phyloP scores from a whole-genome alignment of 202 grass and related monocot genomes.

The Bolboschoenoplectus hybrid region DNA sequence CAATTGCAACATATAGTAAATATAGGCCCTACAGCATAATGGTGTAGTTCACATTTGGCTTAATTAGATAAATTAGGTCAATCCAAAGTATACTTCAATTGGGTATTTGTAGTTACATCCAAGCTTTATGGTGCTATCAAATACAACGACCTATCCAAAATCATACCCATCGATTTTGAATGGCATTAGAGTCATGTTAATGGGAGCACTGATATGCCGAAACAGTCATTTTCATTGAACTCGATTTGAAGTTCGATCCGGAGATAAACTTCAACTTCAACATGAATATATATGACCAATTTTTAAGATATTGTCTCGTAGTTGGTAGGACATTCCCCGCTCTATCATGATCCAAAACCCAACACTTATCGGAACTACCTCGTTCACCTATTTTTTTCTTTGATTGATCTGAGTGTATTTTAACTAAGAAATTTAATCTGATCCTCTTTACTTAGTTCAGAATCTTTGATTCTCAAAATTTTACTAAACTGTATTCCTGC shows the following conservation, averaged over 20 bases:
- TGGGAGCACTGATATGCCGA: not conserved
- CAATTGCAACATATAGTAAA: not conserved
- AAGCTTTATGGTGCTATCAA: not conserved
- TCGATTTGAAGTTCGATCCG: not conserved
- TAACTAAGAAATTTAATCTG: not conserved
- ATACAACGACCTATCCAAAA: not conserved
- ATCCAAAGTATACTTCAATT: not conserved
- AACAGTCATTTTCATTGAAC: not conserved
- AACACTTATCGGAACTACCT: conserved; percentile 1
- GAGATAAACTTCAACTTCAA: not conserved
- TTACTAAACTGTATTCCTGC: not conserved
- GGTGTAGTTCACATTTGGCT: not conserved
- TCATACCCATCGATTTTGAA: not conserved
- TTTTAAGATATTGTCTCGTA: not conserved
- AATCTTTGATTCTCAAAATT: not conserved
- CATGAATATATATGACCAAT: not conserved
- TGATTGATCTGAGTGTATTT: not conserved
- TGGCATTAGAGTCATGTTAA: not conserved
- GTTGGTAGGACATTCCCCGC: not conserved
- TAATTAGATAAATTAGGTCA: not conserved
- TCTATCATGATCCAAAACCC: not conserved
- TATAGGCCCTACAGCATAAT: not conserved
- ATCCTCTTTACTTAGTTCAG: not conserved
- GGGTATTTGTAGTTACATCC: not conserved
- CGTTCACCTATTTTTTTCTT: not conserved